Evolutionary conservation across 169 alveolate genomes (phyloP).

Genomic region (Toxoplasma gondii): DNA sequence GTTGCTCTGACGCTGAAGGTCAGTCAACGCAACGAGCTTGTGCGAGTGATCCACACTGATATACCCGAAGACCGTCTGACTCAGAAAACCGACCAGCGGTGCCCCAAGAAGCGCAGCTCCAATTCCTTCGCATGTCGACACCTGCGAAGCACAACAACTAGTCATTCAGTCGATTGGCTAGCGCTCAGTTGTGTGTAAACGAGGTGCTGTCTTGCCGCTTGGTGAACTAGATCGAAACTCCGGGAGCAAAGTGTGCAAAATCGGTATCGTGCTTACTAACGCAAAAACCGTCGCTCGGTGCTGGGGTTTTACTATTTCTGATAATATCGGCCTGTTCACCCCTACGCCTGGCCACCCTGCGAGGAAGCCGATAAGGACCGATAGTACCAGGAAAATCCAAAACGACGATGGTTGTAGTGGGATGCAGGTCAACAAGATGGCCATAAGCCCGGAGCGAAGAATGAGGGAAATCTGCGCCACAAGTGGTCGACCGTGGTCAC

Average conservation of each 20-base stretch:
- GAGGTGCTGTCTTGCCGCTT: too few species aligned
- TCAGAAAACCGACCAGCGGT: conserved; percentile 84
- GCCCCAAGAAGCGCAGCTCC: conserved; percentile 86
- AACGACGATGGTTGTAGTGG: conserved; percentile 69
- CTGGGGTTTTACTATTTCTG: conserved; percentile 87
- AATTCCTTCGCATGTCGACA: conserved; percentile 86
- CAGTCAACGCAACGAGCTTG: conserved; percentile 66
- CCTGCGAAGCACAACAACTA: conserved; percentile 66
- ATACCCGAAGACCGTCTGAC: conserved; percentile 87
- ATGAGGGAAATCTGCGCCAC: conserved; percentile 74
- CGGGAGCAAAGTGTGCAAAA: background rate
- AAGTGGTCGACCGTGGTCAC: conserved; percentile 85
- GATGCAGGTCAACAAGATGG: conserved; percentile 73
- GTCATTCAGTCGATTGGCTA: background rate
- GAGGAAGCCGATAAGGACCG: conserved; percentile 82
- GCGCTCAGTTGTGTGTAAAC: too few species aligned
- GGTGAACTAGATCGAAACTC: too few species aligned
- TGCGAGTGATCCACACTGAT: conserved; percentile 42
- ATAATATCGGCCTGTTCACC: conserved; percentile 87
- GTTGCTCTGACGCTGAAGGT: conserved; percentile 74
- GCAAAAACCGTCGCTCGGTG: conserved; percentile 87
- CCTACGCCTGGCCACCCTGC: conserved; percentile 89
- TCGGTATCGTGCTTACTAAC: conserved; percentile 65
- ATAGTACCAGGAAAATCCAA: conserved; percentile 69
- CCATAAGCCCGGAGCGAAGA: conserved; percentile 73